These are phyloP conservation scores for Ceratocystiopsis minuta DNA, from an alignment of 2,329 filamentous ascomycete species.

Conservation along the genomic window DNA sequence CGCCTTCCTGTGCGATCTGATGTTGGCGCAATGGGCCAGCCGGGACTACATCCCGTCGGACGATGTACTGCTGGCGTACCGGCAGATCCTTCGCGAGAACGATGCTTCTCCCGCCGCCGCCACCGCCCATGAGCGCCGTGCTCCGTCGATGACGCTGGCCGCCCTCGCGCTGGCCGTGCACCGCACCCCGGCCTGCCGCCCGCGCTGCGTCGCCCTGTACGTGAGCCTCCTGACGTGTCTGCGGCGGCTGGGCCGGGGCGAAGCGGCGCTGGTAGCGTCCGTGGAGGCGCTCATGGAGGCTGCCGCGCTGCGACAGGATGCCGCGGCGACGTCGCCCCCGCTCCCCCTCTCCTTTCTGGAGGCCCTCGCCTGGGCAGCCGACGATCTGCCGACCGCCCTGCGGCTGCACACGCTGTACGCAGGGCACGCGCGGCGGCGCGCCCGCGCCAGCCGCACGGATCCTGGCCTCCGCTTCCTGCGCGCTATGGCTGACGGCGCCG, in stretches of 20 bases:
- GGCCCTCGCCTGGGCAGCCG: constrained; percentile 10
- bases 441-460: no score
- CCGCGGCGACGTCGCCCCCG: not conserved
- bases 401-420: constrained; percentile 9
- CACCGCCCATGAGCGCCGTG: no score
- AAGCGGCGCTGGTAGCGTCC: constrained; percentile 2
- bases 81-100: no score
- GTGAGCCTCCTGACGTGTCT: constrained; percentile 5
- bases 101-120: no score
- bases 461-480: no score
- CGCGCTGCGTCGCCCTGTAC: constrained; percentile 3
- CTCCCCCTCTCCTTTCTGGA: constrained; percentile 11
- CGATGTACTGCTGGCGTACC: not conserved
- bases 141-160: constrained; percentile 8
- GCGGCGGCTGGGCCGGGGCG: constrained; percentile 1
- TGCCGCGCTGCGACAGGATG: not conserved
- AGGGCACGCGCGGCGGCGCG: no score
- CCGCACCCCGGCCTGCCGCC: constrained; percentile 1
- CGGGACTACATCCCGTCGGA: constrained; percentile 10
- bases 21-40: constrained; percentile 16
- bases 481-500: not conserved
- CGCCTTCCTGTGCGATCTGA: constrained; percentile 13
- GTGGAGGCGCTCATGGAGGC: constrained; percentile 1
- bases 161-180: constrained; percentile 13
- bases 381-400: constrained; percentile 9